A percentile compares a stretch with the other conserved stretches of the same genome.
Conservation (phyloP, 352 stramenopile genomes). For the Phytophthora litchii region DNA sequence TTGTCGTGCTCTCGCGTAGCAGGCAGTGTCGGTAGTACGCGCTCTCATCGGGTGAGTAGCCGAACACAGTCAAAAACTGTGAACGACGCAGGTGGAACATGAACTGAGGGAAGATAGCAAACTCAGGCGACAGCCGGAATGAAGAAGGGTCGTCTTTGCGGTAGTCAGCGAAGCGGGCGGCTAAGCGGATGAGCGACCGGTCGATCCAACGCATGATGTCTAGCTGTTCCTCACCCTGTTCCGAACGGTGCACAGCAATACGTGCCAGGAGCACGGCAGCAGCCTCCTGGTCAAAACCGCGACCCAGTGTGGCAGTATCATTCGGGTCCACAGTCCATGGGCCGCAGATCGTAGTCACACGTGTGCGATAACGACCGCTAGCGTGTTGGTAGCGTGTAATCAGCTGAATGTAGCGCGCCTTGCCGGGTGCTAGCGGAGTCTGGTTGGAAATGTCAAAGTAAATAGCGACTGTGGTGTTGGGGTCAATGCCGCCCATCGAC, state of each 20-base stretch:
- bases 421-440: conserved; percentile 66
- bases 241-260: conserved; percentile 86
- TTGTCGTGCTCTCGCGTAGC: conserved; percentile 96
- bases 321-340: conserved; percentile 94
- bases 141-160: conserved; percentile 96
- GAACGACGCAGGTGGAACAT: conserved; percentile 99
- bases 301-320: conserved; percentile 92
- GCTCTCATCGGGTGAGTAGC: conserved; percentile 98
- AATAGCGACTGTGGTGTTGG: conserved; percentile 97
- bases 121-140: conserved; percentile 97
- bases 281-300: conserved; percentile 99
- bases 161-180: conserved; percentile 99
- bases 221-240: conserved; percentile 85
- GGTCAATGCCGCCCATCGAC: conserved; percentile 97
- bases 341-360: conserved; percentile 97
- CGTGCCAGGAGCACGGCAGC: conserved; percentile 96
- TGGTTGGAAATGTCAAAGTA: conserved; percentile 99
- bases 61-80: conserved; percentile 99
- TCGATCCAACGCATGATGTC: conserved; percentile 94
- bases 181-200: conserved; percentile 97
- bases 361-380: conserved; percentile 94
- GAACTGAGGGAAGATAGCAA: conserved; percentile 99
- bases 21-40: conserved; percentile 97
- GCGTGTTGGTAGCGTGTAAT: conserved; percentile 99
- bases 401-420: conserved; percentile 97